Evolutionary conservation across 371 early-diverging fungal genomes (phyloP), one percentile per base, ranked within the genome.

Genomic region (Syncephalis plumigaleata): DNA sequence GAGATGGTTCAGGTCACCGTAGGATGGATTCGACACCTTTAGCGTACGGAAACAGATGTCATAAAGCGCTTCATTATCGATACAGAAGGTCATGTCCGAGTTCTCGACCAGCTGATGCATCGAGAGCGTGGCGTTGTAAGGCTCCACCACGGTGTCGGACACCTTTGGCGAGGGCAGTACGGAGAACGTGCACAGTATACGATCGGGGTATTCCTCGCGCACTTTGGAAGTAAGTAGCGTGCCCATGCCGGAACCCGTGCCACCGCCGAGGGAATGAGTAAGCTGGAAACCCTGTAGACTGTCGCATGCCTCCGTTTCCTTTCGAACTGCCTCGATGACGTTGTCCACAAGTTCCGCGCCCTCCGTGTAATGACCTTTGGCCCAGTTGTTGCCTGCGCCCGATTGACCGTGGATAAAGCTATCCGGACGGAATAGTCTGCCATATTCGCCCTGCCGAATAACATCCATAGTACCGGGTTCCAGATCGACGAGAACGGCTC

Each of bases 381-480:
- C 95, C 91, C 91, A 94, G 74, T 90, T 90, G 77, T 94, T 94
- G 54, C 95, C 95, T 52, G 95, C 95, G 56, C 92, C 95, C 44
- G 79, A 78, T 56, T 82, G 68, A 39, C 87, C 88, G 65, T 83
- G 84, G 36, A 88, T 75, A 63, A 84, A 87, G 77, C 88, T 88
- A 62, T 89, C 89, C 59, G 87, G 81, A 48, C 75, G 78, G 69
- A 73, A 78, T 24, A 83, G 66, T 50, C 68, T 57, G 23, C 80
- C 80, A 49, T 59, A 71, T 18, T 67, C 65, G 38, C 80, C 77
- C 42, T 75, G 58, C 60, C 76, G 84, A 56, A 96, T 81, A 38
- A 88, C 77, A 62, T 97, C 98, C 86, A 98, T 95, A 51, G 98
- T 97, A 49, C 97, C 98, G 38, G 98, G 98, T 74, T 98, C 99